Percentiles rank a stretch among this genome's conserved stretches.
Evolutionary conservation across 345 rosid genomes (phyloP).

Genomic region (Boechera stricta): DNA sequence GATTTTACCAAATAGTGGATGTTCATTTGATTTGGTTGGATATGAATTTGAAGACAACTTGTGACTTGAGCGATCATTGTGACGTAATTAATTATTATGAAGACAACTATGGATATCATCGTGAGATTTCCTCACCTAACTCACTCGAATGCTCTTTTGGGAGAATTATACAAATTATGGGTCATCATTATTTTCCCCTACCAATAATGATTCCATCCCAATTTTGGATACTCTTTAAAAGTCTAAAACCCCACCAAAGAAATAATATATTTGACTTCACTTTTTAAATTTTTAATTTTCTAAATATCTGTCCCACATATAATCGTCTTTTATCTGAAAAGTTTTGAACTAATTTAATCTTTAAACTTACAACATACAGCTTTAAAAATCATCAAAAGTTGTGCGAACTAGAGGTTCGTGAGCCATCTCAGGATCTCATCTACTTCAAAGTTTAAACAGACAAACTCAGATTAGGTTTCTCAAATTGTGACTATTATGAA

Average conservation of each 20-base stretch:
- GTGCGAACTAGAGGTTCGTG: neutral
- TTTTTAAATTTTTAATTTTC: neutral
- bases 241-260: slow-evolving; percentile 33
- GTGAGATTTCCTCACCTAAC: slow-evolving; percentile 26
- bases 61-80: slow-evolving; percentile 29
- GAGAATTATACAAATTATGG: slow-evolving; percentile 36
- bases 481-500: slow-evolving; percentile 1
- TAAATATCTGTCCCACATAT: neutral
- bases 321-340: slow-evolving; percentile 8
- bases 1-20: slow-evolving; percentile 8
- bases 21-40: slow-evolving; percentile 4
- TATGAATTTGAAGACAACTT: slow-evolving; percentile 1
- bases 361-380: slow-evolving; percentile 3
- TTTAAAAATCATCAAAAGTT: slow-evolving; percentile 9
- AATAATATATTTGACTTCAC: slow-evolving; percentile 27
- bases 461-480: slow-evolving; percentile 15
- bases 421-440: neutral
- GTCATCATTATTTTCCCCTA: slow-evolving; percentile 39
- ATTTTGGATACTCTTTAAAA: slow-evolving; percentile 27
- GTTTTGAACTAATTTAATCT: slow-evolving; percentile 1
- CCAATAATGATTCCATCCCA: slow-evolving; percentile 42
- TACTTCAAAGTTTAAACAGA: slow-evolving; percentile 5
- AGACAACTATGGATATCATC: slow-evolving; percentile 21
- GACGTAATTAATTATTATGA: slow-evolving; percentile 30
- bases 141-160: slow-evolving; percentile 23